A percentile compares a stretch with the other conserved stretches of the same genome.
These are phyloP conservation scores for Mrakia blollopis DNA, from an alignment of 768 basidiomycete genomes.

Conservation along the genomic window DNA sequence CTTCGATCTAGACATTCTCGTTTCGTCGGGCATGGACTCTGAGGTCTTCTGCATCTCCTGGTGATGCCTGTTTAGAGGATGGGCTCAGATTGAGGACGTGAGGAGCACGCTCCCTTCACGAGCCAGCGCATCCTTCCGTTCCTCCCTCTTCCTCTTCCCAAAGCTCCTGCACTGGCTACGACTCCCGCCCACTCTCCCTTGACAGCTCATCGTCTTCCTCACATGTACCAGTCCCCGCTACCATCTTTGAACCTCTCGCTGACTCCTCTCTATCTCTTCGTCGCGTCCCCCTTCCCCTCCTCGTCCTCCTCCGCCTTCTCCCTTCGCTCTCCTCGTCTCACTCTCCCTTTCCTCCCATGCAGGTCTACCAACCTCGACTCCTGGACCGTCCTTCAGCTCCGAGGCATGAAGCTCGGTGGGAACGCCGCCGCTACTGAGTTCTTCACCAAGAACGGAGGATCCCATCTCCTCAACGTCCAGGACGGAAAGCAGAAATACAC, in stretches of 20 bases:
- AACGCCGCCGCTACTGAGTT: constrained; percentile 82
- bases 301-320: neutral
- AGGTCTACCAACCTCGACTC: constrained; percentile 95
- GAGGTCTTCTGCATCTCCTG: neutral
- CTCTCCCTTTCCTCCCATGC: constrained; percentile 32
- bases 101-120: neutral
- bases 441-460: constrained; percentile 79
- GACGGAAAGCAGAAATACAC: constrained; percentile 89
- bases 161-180: no score
- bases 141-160: neutral
- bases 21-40: neutral
- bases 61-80: neutral
- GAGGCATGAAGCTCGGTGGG: constrained; percentile 94
- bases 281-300: no score
- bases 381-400: constrained; percentile 85
- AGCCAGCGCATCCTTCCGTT: neutral
- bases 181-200: neutral
- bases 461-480: constrained; percentile 60
- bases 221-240: no score
- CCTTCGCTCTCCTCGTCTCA: neutral
- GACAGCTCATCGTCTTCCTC: neutral
- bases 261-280: no score
- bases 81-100: neutral
- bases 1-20: neutral
- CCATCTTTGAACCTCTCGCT: no score